Evolutionary conservation across 2,329 filamentous ascomycete genomes (phyloP).

Genomic region (Metarhizium anisopliae): DNA sequence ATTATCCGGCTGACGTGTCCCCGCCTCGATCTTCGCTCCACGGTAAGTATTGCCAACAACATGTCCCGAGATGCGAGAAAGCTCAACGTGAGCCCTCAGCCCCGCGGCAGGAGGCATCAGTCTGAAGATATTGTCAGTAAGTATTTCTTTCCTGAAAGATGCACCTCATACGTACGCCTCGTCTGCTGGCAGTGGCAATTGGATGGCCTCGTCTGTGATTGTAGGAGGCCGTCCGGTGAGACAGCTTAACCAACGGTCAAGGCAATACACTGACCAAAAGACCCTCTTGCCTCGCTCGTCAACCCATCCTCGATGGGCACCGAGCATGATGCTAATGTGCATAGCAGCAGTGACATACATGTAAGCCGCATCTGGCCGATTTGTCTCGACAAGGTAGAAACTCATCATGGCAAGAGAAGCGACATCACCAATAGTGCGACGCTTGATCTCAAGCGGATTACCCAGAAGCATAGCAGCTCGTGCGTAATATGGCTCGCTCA

Average conservation of each 20-base stretch:
- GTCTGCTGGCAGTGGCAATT: slow-evolving; percentile 30
- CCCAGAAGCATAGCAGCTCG: slow-evolving; percentile 34
- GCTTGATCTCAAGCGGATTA: slow-evolving; percentile 36
- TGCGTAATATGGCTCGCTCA: slow-evolving; percentile 36
- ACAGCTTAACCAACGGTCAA: slow-evolving; percentile 40
- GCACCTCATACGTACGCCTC: slow-evolving; percentile 25
- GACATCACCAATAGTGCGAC: slow-evolving; percentile 32
- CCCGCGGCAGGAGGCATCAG: slow-evolving; percentile 34
- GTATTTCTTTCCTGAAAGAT: not conserved
- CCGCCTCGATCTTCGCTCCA: slow-evolving; percentile 16
- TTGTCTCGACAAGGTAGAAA: slow-evolving; percentile 39
- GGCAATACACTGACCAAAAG: slow-evolving; percentile 44
- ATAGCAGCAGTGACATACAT: slow-evolving; percentile 38
- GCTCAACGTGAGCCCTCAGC: slow-evolving; percentile 35
- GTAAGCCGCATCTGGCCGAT: slow-evolving; percentile 39
- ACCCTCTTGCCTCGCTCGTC: slow-evolving; percentile 36
- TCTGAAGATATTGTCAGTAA: slow-evolving; percentile 15
- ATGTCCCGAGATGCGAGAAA: slow-evolving; percentile 37
- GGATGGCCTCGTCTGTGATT: slow-evolving; percentile 38
- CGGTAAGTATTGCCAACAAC: slow-evolving; percentile 39
- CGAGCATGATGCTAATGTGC: slow-evolving; percentile 38
- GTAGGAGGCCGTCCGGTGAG: slow-evolving; percentile 39
- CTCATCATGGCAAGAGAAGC: slow-evolving; percentile 36
- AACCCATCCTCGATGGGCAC: slow-evolving; percentile 34
- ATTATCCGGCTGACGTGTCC: slow-evolving; percentile 25